A percentile compares a stretch with the other conserved stretches of the same genome.
Conservation (phyloP, 2,329 filamentous ascomycete species). For the Dothidotthia symphoricarpi region DNA sequence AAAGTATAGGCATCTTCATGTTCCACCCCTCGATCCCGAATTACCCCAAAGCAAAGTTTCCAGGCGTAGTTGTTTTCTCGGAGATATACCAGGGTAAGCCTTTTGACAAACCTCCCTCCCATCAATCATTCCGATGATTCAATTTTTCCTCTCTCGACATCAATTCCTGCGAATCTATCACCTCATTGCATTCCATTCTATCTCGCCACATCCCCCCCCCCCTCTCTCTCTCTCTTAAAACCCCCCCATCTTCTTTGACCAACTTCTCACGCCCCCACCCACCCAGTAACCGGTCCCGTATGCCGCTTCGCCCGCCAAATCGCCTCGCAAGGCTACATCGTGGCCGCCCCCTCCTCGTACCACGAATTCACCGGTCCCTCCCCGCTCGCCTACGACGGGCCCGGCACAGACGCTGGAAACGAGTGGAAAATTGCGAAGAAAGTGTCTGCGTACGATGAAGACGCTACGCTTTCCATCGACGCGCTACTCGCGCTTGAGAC, state of each 20-base stretch:
- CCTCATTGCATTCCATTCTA: not conserved
- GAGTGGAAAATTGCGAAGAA: conserved; percentile 83
- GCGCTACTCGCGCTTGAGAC: conserved; percentile 44
- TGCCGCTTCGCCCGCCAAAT: conserved; percentile 88
- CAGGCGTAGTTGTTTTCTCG: conserved; percentile 82
- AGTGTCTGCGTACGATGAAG: conserved; percentile 75
- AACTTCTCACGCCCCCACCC: conserved; percentile 2
- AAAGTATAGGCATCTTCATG: conserved; percentile 71
- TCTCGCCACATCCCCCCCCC: not conserved
- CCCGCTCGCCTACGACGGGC: conserved; percentile 78
- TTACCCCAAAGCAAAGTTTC: conserved; percentile 86
- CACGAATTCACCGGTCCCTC: conserved; percentile 90
- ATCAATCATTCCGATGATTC: too few species aligned
- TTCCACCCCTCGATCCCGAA: conserved; percentile 83
- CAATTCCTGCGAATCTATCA: not conserved
- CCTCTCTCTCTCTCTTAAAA: not conserved
- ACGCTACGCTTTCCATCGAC: conserved; percentile 47
- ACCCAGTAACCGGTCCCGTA: conserved; percentile 77
- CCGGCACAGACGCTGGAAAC: conserved; percentile 85
- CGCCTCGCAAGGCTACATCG: conserved; percentile 88
- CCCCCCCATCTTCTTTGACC: not conserved
- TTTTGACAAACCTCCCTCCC: too few species aligned
- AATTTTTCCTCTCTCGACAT: too few species aligned
- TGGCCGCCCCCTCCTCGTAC: conserved; percentile 85
- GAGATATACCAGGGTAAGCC: conserved; percentile 88